These are phyloP conservation scores for Alternaria metachromatica DNA, from an alignment of 2,329 filamentous ascomycete genomes.

Conservation along the genomic window DNA sequence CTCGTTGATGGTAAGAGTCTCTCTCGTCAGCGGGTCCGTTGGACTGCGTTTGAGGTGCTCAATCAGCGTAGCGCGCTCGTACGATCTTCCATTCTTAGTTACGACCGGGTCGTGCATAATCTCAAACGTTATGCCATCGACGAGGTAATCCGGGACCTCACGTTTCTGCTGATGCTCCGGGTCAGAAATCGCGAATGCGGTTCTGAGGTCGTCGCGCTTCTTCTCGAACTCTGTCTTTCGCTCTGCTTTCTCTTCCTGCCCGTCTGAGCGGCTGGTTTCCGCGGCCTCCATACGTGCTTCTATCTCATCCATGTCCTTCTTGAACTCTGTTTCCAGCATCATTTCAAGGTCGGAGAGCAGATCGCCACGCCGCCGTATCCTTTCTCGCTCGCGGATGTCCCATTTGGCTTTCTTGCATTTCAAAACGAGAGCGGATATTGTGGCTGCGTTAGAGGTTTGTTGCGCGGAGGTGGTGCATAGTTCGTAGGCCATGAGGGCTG, in stretches of 20 bases:
- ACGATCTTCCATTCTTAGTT: constrained; percentile 86
- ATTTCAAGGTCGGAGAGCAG: constrained; percentile 67
- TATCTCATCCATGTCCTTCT: constrained; percentile 48
- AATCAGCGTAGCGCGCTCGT: constrained; percentile 83
- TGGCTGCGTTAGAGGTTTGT: constrained; percentile 70
- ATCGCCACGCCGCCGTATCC: constrained; percentile 62
- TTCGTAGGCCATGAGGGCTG: constrained; percentile 75
- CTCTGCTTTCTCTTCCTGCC: constrained; percentile 56
- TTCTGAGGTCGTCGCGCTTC: constrained; percentile 54
- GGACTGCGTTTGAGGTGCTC: constrained; percentile 80
- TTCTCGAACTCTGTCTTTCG: constrained; percentile 50
- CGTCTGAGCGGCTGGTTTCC: constrained; percentile 54
- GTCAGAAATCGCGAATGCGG: constrained; percentile 56
- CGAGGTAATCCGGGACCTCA: constrained; percentile 75
- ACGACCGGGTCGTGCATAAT: constrained; percentile 75
- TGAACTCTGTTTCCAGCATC: constrained; percentile 44
- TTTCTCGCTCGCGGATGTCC: constrained; percentile 73
- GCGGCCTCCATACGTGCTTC: constrained; percentile 44
- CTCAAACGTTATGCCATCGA: constrained; percentile 78
- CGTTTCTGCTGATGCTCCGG: constrained; percentile 52
- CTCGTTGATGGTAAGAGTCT: constrained; percentile 71
- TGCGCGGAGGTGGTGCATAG: constrained; percentile 64
- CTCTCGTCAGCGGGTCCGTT: constrained; percentile 84
- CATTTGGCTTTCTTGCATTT: constrained; percentile 85
- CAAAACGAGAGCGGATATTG: constrained; percentile 76